Evolutionary conservation across 352 stramenopile genomes (phyloP).

Genomic region (Phytophthora macrochlamydospora): DNA sequence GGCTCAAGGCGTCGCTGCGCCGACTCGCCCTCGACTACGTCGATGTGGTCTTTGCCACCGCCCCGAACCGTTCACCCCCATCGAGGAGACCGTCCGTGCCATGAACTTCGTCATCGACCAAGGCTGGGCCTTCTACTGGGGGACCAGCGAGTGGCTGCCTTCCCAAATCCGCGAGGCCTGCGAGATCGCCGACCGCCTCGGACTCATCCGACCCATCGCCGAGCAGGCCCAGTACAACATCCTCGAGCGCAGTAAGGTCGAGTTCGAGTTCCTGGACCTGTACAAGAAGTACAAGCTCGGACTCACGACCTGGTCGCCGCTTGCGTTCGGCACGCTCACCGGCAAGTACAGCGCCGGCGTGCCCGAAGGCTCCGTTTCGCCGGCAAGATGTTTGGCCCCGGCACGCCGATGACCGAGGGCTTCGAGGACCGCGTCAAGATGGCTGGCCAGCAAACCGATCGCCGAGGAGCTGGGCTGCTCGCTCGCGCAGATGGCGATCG

Average conservation of each 20-base stretch:
- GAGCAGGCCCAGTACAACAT: slow-evolving; percentile 76
- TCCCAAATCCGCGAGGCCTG: slow-evolving; percentile 28
- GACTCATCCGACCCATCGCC: slow-evolving; percentile 41
- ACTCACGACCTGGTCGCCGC: slow-evolving; percentile 52
- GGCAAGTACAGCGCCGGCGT: slow-evolving; percentile 51
- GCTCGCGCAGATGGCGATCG: background rate
- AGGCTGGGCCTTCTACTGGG: slow-evolving; percentile 63
- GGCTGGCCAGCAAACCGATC: background rate
- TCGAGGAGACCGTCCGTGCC: slow-evolving; percentile 62
- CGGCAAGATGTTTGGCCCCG: background rate
- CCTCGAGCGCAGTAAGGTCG: slow-evolving; percentile 44
- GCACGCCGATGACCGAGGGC: background rate
- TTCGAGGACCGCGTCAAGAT: background rate
- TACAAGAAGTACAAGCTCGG: slow-evolving; percentile 54
- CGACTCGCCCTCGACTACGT: slow-evolving; percentile 48
- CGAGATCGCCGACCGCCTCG: slow-evolving; percentile 38
- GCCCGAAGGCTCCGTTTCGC: slow-evolving; percentile 31
- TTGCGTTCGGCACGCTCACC: slow-evolving; percentile 48
- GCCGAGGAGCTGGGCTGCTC: background rate
- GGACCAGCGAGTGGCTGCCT: slow-evolving; percentile 55
- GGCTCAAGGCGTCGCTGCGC: slow-evolving; percentile 43
- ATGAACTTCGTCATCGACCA: slow-evolving; percentile 64
- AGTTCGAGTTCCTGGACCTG: slow-evolving; percentile 49
- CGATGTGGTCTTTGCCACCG: slow-evolving; percentile 65
- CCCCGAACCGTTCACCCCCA: slow-evolving; percentile 49